Percentiles rank a stretch among this genome's conserved stretches.
Evolutionary conservation across 140 eudicot genomes (phyloP).

Genomic region (Ambrosia hybrid): DNA sequence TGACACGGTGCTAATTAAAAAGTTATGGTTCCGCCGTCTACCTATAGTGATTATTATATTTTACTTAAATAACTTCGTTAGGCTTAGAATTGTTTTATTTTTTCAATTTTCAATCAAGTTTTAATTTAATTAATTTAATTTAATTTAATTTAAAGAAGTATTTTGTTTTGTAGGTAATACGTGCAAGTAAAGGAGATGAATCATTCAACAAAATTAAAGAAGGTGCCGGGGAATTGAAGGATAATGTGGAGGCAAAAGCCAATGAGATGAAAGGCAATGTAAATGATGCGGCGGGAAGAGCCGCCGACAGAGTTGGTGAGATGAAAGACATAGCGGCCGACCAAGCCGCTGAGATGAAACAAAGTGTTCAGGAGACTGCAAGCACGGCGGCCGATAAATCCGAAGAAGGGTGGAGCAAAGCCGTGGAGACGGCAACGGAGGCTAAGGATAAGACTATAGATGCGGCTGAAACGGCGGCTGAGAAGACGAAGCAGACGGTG

Average conservation of each 20-base stretch:
- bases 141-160: no score
- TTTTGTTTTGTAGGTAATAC: slow-evolving; percentile 29
- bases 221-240: slow-evolving; percentile 40
- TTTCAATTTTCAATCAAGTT: no score
- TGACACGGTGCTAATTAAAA: no score
- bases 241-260: slow-evolving; percentile 18
- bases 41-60: no score
- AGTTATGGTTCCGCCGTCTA: no score
- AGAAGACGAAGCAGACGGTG: slow-evolving; percentile 51
- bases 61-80: no score
- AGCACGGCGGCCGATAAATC: slow-evolving; percentile 37
- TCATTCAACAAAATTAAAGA: slow-evolving; percentile 24
- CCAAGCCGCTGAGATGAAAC: slow-evolving; percentile 1
- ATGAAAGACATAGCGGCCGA: neutral
- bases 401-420: slow-evolving; percentile 35
- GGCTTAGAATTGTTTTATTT: no score
- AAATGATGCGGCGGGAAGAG: slow-evolving; percentile 27
- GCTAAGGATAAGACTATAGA: slow-evolving; percentile 48
- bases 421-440: slow-evolving; percentile 33
- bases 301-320: slow-evolving; percentile 25
- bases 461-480: slow-evolving; percentile 41
- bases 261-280: slow-evolving; percentile 33
- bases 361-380: slow-evolving; percentile 25
- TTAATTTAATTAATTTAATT: no score
- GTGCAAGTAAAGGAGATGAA: slow-evolving; percentile 42